Evolutionary conservation across 2,329 filamentous ascomycete species (phyloP).

Genomic region (Hypoxylon sp.): DNA sequence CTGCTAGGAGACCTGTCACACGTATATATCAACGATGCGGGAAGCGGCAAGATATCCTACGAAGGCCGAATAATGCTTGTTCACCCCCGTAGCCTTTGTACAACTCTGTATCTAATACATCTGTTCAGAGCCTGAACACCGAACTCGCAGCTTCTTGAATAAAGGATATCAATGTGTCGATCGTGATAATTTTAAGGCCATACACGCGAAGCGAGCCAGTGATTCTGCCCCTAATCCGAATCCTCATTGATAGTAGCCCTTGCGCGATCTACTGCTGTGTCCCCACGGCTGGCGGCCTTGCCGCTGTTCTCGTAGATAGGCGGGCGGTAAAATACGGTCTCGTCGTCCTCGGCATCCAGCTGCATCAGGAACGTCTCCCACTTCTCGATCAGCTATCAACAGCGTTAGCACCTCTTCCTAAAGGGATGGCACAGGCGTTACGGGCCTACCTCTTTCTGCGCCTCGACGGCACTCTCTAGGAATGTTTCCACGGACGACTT

Average conservation of each 20-base stretch:
- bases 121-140: slow-evolving; percentile 13
- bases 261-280: slow-evolving; percentile 68
- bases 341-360: slow-evolving; percentile 91
- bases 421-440: not conserved
- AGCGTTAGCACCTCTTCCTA: slow-evolving; percentile 35
- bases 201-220: too few relatives aligned
- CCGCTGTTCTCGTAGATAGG: slow-evolving; percentile 62
- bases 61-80: slow-evolving; percentile 16
- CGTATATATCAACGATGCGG: slow-evolving; percentile 2
- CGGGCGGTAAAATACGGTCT: slow-evolving; percentile 70
- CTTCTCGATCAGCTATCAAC: slow-evolving; percentile 73
- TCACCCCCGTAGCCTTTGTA: slow-evolving; percentile 40
- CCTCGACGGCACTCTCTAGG: slow-evolving; percentile 94
- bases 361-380: slow-evolving; percentile 99
- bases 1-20: not conserved
- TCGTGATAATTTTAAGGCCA: slow-evolving; percentile 5
- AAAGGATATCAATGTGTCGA: slow-evolving; percentile 27
- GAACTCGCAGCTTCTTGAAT: slow-evolving; percentile 13
- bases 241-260: slow-evolving; percentile 67
- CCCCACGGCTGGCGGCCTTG: slow-evolving; percentile 56
- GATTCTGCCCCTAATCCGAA: slow-evolving; percentile 59
- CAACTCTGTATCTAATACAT: slow-evolving; percentile 42
- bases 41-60: not conserved
- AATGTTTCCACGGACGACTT: slow-evolving; percentile 98
- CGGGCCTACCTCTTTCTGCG: slow-evolving; percentile 88